Conservation (phyloP, 164 flowering plant species). For the Protea cynaroides region DNA sequence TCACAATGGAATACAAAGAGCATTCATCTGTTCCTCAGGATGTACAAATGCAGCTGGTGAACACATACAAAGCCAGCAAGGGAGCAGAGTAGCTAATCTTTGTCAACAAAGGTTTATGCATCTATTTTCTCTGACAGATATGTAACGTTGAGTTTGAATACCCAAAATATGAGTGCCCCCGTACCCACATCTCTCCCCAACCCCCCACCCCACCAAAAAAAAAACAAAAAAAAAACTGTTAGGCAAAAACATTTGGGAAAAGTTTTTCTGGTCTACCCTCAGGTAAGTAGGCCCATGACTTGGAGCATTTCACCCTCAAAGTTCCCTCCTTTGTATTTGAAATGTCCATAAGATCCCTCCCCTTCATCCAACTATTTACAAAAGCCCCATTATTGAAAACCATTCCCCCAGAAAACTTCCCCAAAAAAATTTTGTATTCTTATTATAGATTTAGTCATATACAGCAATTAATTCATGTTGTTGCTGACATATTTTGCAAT, state of each 20-base stretch:
- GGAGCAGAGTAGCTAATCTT: constrained; percentile 11
- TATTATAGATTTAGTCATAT: neutral
- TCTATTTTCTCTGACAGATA: neutral
- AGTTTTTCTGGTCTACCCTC: too few species aligned
- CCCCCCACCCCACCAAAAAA: too few species aligned
- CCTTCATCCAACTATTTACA: too few species aligned
- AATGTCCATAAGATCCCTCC: too few species aligned
- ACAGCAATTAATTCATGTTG: neutral
- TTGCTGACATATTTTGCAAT: neutral
- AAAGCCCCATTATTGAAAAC: too few species aligned
- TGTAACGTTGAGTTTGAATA: constrained; percentile 4
- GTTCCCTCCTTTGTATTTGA: too few species aligned
- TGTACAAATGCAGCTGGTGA: constrained; percentile 82
- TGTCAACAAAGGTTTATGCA: neutral
- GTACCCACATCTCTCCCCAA: too few species aligned
- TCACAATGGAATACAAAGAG: constrained; percentile 96
- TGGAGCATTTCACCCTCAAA: neutral
- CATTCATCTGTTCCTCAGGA: constrained; percentile 78
- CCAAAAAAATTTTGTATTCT: neutral
- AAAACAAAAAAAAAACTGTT: too few species aligned
- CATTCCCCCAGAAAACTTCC: too few species aligned
- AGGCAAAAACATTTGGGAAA: too few species aligned
- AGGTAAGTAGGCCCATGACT: too few species aligned
- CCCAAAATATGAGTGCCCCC: neutral
- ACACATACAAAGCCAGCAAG: constrained; percentile 39